Percentiles rank a stretch among this genome's conserved stretches.
These are phyloP conservation scores for Thymus mandschuricus DNA, from an alignment of 257 asterid species.

Conservation along the genomic window DNA sequence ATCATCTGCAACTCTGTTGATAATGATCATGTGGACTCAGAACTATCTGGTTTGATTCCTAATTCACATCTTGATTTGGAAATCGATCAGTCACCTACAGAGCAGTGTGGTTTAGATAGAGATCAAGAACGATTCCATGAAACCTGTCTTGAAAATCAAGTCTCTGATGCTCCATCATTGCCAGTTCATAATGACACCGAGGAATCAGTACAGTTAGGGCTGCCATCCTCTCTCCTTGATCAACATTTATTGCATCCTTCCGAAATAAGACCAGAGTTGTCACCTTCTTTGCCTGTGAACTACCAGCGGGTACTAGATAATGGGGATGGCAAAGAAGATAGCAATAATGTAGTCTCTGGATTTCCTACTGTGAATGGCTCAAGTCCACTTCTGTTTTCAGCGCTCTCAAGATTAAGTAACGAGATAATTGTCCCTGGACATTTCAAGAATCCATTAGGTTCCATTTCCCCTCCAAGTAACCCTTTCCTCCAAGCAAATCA, in stretches of 20 bases:
- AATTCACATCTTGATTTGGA: conserved; percentile 31
- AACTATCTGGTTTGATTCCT: conserved; percentile 34
- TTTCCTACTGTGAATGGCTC: conserved; percentile 15
- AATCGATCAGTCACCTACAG: conserved; percentile 39
- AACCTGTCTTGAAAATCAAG: conserved; percentile 23
- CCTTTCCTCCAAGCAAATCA: conserved; percentile 43
- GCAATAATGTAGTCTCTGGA: conserved; percentile 25
- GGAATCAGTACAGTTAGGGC: conserved; percentile 32
- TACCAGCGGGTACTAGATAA: conserved; percentile 38
- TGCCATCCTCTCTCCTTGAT: conserved; percentile 34
- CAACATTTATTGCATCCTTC: conserved; percentile 37
- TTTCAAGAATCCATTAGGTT: conserved; percentile 35
- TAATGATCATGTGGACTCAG: conserved; percentile 40
- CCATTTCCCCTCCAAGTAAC: conserved; percentile 40
- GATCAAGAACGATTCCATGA: conserved; percentile 42
- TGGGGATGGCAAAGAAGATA: conserved; percentile 34
- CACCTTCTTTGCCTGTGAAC: conserved; percentile 29
- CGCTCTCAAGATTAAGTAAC: conserved; percentile 38
- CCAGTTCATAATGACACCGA: conserved; percentile 33
- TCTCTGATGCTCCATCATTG: conserved; percentile 29
- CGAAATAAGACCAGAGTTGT: conserved; percentile 36
- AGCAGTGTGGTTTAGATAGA: conserved; percentile 34
- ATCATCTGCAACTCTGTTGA: conserved; percentile 28
- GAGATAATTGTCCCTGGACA: conserved; percentile 37
- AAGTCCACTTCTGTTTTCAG: conserved; percentile 34